A percentile compares a stretch with the other conserved stretches of the same genome.
Evolutionary conservation across 2,329 filamentous ascomycete species (phyloP).

Genomic region (Fusarium staphyleae): DNA sequence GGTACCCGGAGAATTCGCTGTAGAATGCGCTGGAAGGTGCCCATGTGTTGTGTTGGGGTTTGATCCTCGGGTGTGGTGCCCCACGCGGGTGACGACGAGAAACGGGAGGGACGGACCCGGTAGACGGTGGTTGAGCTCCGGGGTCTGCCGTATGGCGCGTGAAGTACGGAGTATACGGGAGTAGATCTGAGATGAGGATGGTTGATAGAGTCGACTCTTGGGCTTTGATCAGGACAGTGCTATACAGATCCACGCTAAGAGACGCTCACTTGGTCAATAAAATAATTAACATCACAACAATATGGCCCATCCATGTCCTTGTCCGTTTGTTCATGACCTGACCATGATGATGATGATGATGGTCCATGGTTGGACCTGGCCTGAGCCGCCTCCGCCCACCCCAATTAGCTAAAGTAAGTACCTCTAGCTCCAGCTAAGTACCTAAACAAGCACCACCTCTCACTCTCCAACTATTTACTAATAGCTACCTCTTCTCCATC

Average conservation of each 20-base stretch:
- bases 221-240: too few species aligned
- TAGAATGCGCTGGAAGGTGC: conserved; percentile 17
- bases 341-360: background rate
- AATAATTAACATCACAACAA: background rate
- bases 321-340: conserved; percentile 34
- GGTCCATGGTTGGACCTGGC: conserved; percentile 20
- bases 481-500: conserved; percentile 17
- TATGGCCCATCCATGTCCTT: conserved; percentile 18
- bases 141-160: conserved; percentile 7
- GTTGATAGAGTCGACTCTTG: background rate
- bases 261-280: too few species aligned
- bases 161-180: background rate
- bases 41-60: too few species aligned
- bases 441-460: conserved; percentile 15
- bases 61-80: background rate
- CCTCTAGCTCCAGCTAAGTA: conserved; percentile 6
- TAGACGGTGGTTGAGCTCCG: conserved; percentile 7
- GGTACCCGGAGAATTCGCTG: conserved; percentile 13
- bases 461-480: conserved; percentile 27
- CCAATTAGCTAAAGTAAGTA: conserved; percentile 14
- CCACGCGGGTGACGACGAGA: conserved; percentile 13
- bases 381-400: conserved; percentile 25
- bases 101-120: conserved; percentile 10
- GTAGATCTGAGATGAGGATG: background rate
- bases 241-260: too few species aligned